Evolutionary conservation across 2,329 filamentous ascomycete genomes (phyloP).

Genomic region (Beauveria sp.): DNA sequence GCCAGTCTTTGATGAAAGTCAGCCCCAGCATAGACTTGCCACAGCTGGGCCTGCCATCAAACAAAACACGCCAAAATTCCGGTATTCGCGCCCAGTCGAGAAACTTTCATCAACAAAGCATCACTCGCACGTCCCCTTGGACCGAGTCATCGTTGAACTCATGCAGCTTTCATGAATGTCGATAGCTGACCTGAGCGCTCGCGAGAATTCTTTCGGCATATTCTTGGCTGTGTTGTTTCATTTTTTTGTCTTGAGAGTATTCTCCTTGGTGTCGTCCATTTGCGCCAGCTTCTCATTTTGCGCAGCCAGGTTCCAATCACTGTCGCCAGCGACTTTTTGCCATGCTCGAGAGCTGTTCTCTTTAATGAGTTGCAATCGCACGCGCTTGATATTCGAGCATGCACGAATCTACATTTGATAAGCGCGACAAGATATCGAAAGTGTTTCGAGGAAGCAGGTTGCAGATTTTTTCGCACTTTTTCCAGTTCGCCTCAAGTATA

Average conservation of each 20-base stretch:
- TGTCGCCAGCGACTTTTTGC: neutral
- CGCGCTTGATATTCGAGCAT: neutral
- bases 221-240: neutral
- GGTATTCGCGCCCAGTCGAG: neutral
- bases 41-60: too few relatives aligned
- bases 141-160: neutral
- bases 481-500: neutral
- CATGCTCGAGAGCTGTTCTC: neutral
- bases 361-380: neutral
- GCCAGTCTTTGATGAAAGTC: neutral
- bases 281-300: neutral
- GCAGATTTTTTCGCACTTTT: neutral
- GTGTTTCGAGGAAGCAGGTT: neutral
- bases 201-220: neutral
- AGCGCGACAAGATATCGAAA: neutral
- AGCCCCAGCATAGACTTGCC: conserved; percentile 5
- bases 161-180: neutral
- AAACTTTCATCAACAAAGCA: neutral
- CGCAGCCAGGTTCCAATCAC: too few relatives aligned
- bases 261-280: neutral
- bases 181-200: neutral
- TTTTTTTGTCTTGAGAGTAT: neutral
- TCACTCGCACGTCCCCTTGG: conserved; percentile 1
- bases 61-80: too few relatives aligned
- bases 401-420: neutral